Evolutionary conservation across 148 eudicot genomes (phyloP).

Genomic region (Arbutus unedo): DNA sequence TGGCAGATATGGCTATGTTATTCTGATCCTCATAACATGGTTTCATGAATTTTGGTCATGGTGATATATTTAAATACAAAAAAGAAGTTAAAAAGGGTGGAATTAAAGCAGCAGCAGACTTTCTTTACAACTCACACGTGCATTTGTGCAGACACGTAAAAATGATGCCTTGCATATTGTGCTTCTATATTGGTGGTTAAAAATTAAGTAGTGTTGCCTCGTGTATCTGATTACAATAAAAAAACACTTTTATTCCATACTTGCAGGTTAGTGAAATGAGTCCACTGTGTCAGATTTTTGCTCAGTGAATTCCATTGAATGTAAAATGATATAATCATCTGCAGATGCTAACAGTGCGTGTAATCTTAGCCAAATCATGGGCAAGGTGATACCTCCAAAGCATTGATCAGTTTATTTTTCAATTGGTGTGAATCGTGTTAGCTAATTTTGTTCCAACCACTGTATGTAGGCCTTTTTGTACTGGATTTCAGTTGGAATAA

Average conservation of each 20-base stretch:
- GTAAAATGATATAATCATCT: not conserved
- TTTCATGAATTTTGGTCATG: not conserved
- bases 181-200: not conserved
- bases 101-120: not conserved
- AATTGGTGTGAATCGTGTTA: not conserved
- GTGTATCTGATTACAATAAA: not conserved
- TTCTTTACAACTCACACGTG: too few species aligned
- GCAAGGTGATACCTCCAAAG: not conserved
- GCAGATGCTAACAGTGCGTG: not conserved
- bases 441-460: not conserved
- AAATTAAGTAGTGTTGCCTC: not conserved
- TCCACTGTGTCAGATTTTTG: not conserved
- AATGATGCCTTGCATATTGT: not conserved
- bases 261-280: slow-evolving; percentile 1
- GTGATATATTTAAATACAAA: not conserved
- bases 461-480: not conserved
- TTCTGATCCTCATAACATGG: not conserved
- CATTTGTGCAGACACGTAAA: too few species aligned
- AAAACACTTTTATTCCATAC: not conserved
- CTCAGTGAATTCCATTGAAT: not conserved
- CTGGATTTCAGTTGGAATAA: not conserved
- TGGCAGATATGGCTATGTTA: not conserved
- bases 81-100: not conserved
- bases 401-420: not conserved
- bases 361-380: not conserved